These are phyloP conservation scores for Penicillium nucicola DNA, from an alignment of 495 filamentous ascomycete genomes.

Conservation along the genomic window DNA sequence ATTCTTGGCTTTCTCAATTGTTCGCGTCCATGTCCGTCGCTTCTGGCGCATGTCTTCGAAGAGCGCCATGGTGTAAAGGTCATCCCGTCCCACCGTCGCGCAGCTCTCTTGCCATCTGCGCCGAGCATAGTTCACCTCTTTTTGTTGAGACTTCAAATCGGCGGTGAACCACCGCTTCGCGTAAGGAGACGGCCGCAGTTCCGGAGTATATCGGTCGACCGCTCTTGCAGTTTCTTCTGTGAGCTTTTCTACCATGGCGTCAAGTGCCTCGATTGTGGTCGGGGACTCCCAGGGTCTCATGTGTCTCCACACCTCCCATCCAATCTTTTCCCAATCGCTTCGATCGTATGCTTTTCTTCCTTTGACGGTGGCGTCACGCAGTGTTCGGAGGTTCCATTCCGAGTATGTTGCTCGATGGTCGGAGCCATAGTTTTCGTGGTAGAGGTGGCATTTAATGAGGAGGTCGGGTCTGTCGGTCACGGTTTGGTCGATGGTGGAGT, in stretches of 20 bases:
- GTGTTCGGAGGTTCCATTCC: conserved; percentile 17
- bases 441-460: conserved; percentile 16
- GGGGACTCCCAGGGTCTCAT: conserved; percentile 9
- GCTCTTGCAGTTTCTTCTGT: conserved; percentile 10
- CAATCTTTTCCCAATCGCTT: conserved; percentile 20
- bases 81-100: conserved; percentile 2
- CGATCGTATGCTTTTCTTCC: conserved; percentile 18
- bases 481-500: conserved; percentile 17
- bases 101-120: conserved; percentile 19
- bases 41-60: conserved; percentile 12
- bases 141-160: conserved; percentile 16
- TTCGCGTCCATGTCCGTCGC: conserved; percentile 11
- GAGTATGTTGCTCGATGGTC: conserved; percentile 17
- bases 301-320: conserved; percentile 1
- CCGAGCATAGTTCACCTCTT: conserved; percentile 13
- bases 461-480: conserved; percentile 9
- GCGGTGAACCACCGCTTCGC: conserved; percentile 23
- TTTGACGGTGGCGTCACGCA: conserved; percentile 3
- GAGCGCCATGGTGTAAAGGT: not conserved
- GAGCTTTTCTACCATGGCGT: conserved; percentile 6
- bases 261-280: conserved; percentile 9
- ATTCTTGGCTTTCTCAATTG: too few species aligned
- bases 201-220: conserved; percentile 6
- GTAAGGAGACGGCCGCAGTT: conserved; percentile 13
- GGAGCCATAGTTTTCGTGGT: conserved; percentile 21